phyloP scores from a whole-genome alignment of 2,329 filamentous ascomycete genomes.

The Aspergillus sojae region DNA sequence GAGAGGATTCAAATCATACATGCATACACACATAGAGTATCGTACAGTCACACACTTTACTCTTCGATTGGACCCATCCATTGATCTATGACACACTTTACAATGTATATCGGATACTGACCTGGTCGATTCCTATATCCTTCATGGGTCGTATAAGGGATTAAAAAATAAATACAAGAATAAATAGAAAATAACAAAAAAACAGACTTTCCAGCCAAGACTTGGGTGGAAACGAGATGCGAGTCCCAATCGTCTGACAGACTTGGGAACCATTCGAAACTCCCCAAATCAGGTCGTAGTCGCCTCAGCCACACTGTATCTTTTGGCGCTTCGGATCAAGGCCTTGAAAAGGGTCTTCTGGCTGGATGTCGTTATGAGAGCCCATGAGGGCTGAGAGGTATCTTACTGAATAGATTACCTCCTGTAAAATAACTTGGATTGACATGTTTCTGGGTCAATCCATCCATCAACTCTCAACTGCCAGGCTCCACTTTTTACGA shows the following conservation, averaged over 20 bases:
- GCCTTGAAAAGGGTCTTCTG: not conserved
- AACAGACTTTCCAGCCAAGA: not conserved
- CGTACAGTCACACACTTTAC: not conserved
- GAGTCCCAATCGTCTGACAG: constrained; percentile 4
- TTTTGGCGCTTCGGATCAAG: not conserved
- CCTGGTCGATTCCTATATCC: not conserved
- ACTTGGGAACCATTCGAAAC: constrained; percentile 16
- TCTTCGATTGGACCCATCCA: not conserved
- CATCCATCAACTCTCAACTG: constrained; percentile 6
- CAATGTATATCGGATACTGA: not conserved
- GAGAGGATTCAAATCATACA: not conserved
- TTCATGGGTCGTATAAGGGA: not conserved
- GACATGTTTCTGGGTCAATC: not conserved
- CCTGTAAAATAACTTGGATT: not conserved
- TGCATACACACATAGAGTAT: not conserved
- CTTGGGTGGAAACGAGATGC: constrained; percentile 6
- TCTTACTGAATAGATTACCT: not conserved
- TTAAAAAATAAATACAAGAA: not conserved
- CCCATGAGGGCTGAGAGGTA: not conserved
- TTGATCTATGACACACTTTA: not conserved
- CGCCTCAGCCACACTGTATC: not conserved
- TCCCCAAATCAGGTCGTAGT: constrained; percentile 15
- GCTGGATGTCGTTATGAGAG: not conserved
- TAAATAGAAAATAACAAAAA: not conserved
- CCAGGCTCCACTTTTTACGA: constrained; percentile 19